phyloP scores from a whole-genome alignment of 495 filamentous ascomycete species.

The Talaromyces borbonicus region DNA sequence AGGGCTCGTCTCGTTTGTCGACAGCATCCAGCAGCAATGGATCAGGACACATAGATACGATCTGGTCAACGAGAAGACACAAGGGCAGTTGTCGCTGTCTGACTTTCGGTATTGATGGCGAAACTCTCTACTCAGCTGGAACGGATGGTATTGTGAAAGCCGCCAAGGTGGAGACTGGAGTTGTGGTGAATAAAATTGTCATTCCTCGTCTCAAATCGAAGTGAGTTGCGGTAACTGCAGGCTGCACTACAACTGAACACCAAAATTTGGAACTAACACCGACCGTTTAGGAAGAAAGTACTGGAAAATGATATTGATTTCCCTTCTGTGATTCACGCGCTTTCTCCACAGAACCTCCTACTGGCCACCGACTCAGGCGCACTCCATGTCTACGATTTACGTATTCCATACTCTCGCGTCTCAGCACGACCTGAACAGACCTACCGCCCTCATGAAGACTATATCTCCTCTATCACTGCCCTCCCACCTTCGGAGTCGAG shows the following conservation, averaged over 20 bases:
- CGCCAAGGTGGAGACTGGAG: conserved; percentile 67
- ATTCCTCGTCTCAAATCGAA: conserved; percentile 34
- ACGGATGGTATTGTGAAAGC: conserved; percentile 86
- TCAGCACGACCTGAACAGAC: conserved; percentile 61
- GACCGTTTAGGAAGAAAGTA: conserved; percentile 15
- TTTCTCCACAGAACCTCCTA: conserved; percentile 80
- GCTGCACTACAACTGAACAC: not conserved
- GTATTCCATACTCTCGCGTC: conserved; percentile 47
- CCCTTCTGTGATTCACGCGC: conserved; percentile 65
- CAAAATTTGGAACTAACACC: conserved; percentile 9
- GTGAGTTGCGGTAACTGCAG: conserved; percentile 18
- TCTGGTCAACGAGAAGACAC: conserved; percentile 81
- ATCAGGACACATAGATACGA: conserved; percentile 65
- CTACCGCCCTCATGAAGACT: conserved; percentile 81
- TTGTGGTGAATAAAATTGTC: conserved; percentile 63
- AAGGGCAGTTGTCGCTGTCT: conserved; percentile 83
- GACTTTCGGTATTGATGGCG: conserved; percentile 66
- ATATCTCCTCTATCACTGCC: conserved; percentile 80
- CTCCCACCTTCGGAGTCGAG: conserved; percentile 67
- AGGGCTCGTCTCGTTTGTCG: conserved; percentile 33
- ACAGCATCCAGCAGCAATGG: conserved; percentile 57
- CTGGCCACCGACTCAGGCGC: conserved; percentile 83
- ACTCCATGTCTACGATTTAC: conserved; percentile 84
- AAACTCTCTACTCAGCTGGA: conserved; percentile 74
- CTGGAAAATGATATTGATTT: conserved; percentile 40